A percentile compares a stretch with the other conserved stretches of the same genome.
phyloP scores from a whole-genome alignment of 2,329 filamentous ascomycete species.

The Cephalotrichum gorgonifer region DNA sequence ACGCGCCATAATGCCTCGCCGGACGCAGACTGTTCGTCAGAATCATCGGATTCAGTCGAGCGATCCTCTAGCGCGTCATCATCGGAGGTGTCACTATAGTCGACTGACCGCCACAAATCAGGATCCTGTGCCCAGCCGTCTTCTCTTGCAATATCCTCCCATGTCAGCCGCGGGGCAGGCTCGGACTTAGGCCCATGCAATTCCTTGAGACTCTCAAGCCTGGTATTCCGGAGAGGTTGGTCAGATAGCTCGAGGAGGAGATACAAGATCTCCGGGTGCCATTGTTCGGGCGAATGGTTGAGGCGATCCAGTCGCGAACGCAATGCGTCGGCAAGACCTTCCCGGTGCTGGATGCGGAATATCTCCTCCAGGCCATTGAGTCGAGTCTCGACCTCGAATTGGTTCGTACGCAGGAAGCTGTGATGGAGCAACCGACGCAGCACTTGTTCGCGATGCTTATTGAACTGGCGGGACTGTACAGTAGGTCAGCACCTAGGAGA shows the following conservation, averaged over 20 bases:
- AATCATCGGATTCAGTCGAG: constrained; percentile 22
- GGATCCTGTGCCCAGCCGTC: constrained; percentile 62
- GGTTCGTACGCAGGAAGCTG: constrained; percentile 57
- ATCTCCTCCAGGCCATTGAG: constrained; percentile 74
- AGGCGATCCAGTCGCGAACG: constrained; percentile 49
- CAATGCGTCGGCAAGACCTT: constrained; percentile 67
- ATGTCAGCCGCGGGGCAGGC: constrained; percentile 46
- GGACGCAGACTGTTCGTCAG: constrained; percentile 18
- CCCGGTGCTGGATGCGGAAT: constrained; percentile 69
- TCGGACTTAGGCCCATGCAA: constrained; percentile 35
- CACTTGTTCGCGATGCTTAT: constrained; percentile 34
- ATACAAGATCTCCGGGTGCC: constrained; percentile 69
- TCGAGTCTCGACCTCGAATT: constrained; percentile 58
- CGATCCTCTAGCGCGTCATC: constrained; percentile 13
- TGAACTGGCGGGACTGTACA: constrained; percentile 20
- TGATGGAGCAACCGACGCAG: constrained; percentile 42
- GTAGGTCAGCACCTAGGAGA: background rate
- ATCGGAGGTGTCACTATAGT: constrained; percentile 45
- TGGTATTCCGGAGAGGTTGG: constrained; percentile 61
- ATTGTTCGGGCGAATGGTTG: constrained; percentile 42
- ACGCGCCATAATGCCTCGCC: background rate
- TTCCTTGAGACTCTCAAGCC: constrained; percentile 50
- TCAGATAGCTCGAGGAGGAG: constrained; percentile 75
- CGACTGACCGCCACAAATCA: constrained; percentile 59
- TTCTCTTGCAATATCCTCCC: constrained; percentile 69